phyloP scores from a whole-genome alignment of 2,329 filamentous ascomycete genomes.

The Aspergillus bombycis region DNA sequence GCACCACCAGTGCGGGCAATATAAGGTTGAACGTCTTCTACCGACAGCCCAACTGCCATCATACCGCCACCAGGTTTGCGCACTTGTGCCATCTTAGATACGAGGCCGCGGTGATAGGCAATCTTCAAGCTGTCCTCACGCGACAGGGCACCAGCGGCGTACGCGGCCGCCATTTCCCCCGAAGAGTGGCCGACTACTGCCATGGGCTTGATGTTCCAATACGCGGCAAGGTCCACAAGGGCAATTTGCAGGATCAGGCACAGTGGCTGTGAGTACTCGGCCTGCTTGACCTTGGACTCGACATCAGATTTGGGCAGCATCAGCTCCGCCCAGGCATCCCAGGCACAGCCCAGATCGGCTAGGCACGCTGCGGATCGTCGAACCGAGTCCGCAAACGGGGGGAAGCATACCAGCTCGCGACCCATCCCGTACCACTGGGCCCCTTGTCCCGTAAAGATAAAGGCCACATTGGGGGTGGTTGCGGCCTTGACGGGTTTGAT shows the following conservation, averaged over 20 bases:
- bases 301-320: too few relatives aligned
- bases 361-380: too few relatives aligned
- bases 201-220: too few relatives aligned
- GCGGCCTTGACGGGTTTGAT: too few relatives aligned
- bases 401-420: not conserved
- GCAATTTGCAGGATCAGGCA: too few relatives aligned
- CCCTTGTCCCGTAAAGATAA: conserved; percentile 27
- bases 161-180: conserved; percentile 25
- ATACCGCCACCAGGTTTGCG: conserved; percentile 9
- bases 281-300: too few relatives aligned
- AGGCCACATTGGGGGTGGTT: not conserved
- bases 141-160: conserved; percentile 14
- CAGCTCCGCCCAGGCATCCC: too few relatives aligned
- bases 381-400: too few relatives aligned
- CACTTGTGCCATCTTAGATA: not conserved
- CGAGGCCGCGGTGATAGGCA: conserved; percentile 23
- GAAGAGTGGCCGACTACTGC: conserved; percentile 23
- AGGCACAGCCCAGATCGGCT: too few relatives aligned
- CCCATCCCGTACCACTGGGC: conserved; percentile 29
- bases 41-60: conserved; percentile 14
- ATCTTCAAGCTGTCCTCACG: conserved; percentile 10
- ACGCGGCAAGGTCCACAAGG: too few relatives aligned
- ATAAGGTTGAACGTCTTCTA: too few relatives aligned
- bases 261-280: too few relatives aligned
- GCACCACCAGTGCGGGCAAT: conserved; percentile 1